phyloP scores from a whole-genome alignment of 495 filamentous ascomycete genomes.

The Hypoxylon fuscum region DNA sequence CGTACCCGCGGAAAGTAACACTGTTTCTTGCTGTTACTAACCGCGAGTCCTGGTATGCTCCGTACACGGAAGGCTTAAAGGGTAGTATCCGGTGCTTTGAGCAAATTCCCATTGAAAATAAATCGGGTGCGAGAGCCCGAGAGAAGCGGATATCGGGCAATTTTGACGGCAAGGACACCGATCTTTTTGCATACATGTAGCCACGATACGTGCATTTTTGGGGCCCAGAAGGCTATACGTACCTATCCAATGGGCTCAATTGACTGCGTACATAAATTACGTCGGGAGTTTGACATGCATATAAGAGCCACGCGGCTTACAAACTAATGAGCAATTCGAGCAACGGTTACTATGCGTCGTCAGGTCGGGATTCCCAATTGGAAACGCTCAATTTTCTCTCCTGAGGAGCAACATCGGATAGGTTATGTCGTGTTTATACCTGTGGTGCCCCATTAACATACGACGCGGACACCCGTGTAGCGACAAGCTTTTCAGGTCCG shows the following conservation, averaged over 20 bases:
- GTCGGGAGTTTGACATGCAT: not conserved
- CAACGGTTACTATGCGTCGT: slow-evolving; percentile 1
- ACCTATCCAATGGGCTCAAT: not conserved
- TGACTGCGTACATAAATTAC: too few relatives aligned
- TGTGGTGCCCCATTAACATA: slow-evolving; percentile 20
- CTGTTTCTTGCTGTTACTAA: slow-evolving; percentile 17
- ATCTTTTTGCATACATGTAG: not conserved
- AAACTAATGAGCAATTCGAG: slow-evolving; percentile 1
- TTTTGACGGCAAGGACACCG: not conserved
- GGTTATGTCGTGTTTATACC: slow-evolving; percentile 14
- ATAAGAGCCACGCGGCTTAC: not conserved
- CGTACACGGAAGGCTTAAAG: not conserved
- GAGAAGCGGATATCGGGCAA: slow-evolving; percentile 12
- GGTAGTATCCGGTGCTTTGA: not conserved
- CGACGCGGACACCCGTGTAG: slow-evolving; percentile 18
- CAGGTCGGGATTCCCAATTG: not conserved
- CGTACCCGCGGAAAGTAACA: slow-evolving; percentile 6
- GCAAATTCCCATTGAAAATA: not conserved
- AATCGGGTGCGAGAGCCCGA: slow-evolving; percentile 8
- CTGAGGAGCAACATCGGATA: slow-evolving; percentile 17
- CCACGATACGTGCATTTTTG: not conserved
- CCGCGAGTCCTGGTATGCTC: slow-evolving; percentile 13
- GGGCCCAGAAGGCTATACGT: not conserved
- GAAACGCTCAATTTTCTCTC: not conserved
- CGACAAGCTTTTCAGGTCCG: slow-evolving; percentile 26